phyloP scores from a whole-genome alignment of 192 early-diverging fungal species.

The Coemansia sp. region DNA sequence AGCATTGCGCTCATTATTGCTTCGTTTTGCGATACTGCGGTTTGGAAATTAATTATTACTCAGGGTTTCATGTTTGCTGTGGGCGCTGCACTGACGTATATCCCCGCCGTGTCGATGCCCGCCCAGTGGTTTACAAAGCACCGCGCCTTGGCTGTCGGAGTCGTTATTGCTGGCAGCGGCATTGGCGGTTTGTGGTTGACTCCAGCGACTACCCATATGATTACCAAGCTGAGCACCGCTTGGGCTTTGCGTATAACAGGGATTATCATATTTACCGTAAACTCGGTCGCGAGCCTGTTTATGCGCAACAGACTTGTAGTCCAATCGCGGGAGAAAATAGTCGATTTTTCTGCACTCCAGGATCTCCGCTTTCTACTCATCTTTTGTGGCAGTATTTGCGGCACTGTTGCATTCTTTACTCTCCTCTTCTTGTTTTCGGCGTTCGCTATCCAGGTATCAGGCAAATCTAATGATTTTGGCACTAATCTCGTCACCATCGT shows the following conservation, averaged over 20 bases:
- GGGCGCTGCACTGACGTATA: constrained; percentile 53
- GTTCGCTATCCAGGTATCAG: constrained; percentile 42
- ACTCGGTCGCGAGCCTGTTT: constrained; percentile 46
- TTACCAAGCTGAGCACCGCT: constrained; percentile 48
- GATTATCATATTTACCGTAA: constrained; percentile 43
- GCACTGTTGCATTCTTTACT: constrained; percentile 59
- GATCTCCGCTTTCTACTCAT: constrained; percentile 51
- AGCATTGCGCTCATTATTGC: constrained; percentile 52
- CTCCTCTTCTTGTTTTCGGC: constrained; percentile 61
- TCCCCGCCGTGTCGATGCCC: constrained; percentile 56
- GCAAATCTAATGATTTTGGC: constrained; percentile 45
- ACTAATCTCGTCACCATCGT: constrained; percentile 65
- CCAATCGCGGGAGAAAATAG: constrained; percentile 28
- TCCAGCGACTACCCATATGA: constrained; percentile 52
- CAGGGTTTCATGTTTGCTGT: constrained; percentile 60
- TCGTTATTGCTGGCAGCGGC: constrained; percentile 58
- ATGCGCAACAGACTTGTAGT: constrained; percentile 38
- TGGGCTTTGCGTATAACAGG: constrained; percentile 61
- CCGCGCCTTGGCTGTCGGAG: constrained; percentile 57
- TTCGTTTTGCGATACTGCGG: constrained; percentile 55
- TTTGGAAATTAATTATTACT: constrained; percentile 66
- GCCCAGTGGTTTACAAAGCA: constrained; percentile 59
- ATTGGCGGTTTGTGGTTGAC: constrained; percentile 59
- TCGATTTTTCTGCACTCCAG: constrained; percentile 51
- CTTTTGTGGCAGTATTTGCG: constrained; percentile 40